Conservation (phyloP, 2,329 filamentous ascomycete species). For the Microsporum canis region DNA sequence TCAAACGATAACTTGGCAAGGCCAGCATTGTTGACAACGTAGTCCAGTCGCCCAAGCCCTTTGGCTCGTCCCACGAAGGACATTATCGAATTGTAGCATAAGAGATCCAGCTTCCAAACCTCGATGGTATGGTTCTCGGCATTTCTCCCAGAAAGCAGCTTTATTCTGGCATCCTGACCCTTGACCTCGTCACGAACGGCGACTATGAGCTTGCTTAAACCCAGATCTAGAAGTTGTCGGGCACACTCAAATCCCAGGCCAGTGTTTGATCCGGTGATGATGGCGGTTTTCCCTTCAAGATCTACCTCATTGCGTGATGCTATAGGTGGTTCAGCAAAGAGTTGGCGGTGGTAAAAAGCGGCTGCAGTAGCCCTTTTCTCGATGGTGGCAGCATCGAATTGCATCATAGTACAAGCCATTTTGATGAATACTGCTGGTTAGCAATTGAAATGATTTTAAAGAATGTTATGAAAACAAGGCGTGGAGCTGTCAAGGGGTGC, state of each 20-base stretch:
- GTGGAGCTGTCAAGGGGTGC: too few relatives aligned
- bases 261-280: slow-evolving; percentile 41
- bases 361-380: neutral
- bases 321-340: neutral
- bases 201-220: slow-evolving; percentile 37
- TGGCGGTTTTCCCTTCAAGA: slow-evolving; percentile 29
- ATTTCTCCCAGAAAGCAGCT: slow-evolving; percentile 21
- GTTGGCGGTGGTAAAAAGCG: neutral
- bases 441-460: too few relatives aligned
- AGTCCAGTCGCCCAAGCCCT: slow-evolving; percentile 33
- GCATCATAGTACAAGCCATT: neutral
- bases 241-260: slow-evolving; percentile 41
- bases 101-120: slow-evolving; percentile 43
- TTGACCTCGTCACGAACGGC: slow-evolving; percentile 36
- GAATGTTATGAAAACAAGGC: neutral
- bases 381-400: neutral
- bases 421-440: too few relatives aligned
- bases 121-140: slow-evolving; percentile 33
- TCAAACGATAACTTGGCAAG: slow-evolving; percentile 18
- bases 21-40: slow-evolving; percentile 39
- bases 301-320: neutral
- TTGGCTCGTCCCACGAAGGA: slow-evolving; percentile 31
- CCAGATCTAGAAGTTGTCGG: slow-evolving; percentile 30
- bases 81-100: slow-evolving; percentile 36
- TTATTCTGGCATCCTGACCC: slow-evolving; percentile 33